Evolutionary conservation across 495 filamentous ascomycete species (phyloP), one percentile per base, ranked within the genome.

Genomic region (Talaromyces adpressus): DNA sequence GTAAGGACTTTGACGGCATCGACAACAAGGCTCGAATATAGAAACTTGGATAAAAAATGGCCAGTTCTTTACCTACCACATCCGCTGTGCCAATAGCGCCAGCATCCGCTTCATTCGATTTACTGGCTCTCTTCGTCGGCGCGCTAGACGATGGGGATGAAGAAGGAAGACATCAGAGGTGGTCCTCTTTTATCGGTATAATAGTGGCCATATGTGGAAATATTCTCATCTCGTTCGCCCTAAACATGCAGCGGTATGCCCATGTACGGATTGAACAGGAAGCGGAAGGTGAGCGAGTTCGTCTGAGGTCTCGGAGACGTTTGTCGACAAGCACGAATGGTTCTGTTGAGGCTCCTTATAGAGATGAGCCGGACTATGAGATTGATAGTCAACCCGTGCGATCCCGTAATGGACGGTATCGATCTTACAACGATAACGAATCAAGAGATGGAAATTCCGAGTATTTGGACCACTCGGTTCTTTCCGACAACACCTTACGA

Each of bases 211-310:
- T 98, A 70, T 79, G 84, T 56, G 94, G 94, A 36, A 98, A 97
- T 72, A 81, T 97, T 36, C 79, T 98, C 61, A 98, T 98, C 41
- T 95, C 93, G 4, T 82, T 98, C 61, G 94, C 94, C 14, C 89
- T 98, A 62, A 98, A 98, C 67, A 91, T 94, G 54, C 94, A 98
- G 73, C 90, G 95, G 59, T 97, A 97, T 72, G 92, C 93, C 18
- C 94, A 98, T 71, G 90, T 94, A 62, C 83, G 89, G 41, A 82
- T 98, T 58, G 81, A 84, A 18, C 72, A 78, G 63, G 85, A 88
- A 72, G 83, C 80, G 59, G 84, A 85, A 34, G 80, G 79, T 25
- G 78, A 85, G 30, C 80, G 62, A 39, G 62, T 64, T 47, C 62
- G 57, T 30, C 22, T 64, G 41, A 79, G 65, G 64, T 70, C 27